Percentiles rank a stretch among this genome's conserved stretches.
Evolutionary conservation across 352 stramenopile genomes (phyloP).

Genomic region (Globisporangium iwayamae): DNA sequence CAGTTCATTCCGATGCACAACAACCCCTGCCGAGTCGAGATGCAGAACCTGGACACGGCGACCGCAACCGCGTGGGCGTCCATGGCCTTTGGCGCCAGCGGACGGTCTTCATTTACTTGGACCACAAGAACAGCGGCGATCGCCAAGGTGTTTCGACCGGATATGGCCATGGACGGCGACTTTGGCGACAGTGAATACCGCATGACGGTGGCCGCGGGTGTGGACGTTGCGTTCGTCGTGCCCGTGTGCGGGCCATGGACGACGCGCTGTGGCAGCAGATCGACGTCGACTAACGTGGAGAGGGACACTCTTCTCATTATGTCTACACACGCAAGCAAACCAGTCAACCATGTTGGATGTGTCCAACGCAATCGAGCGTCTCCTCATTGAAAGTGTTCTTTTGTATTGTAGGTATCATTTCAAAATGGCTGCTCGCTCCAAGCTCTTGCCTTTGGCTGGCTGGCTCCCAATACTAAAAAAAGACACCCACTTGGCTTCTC

Average conservation of each 20-base stretch:
- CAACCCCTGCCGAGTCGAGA: conserved; percentile 26
- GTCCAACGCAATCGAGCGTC: too few relatives aligned
- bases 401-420: too few relatives aligned
- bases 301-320: too few relatives aligned
- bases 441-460: too few relatives aligned
- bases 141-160: conserved; percentile 21
- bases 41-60: conserved; percentile 30
- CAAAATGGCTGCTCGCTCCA: too few relatives aligned
- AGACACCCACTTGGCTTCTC: too few relatives aligned
- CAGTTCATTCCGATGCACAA: conserved; percentile 28
- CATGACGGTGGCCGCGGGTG: conserved; percentile 9
- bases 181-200: conserved; percentile 21
- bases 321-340: too few relatives aligned
- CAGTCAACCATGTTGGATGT: too few relatives aligned
- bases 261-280: conserved; percentile 8
- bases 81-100: conserved; percentile 25
- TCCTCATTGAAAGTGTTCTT: too few relatives aligned
- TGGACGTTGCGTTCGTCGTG: conserved; percentile 19
- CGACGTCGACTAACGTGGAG: background rate
- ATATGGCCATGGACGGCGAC: conserved; percentile 6
- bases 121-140: conserved; percentile 15
- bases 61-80: conserved; percentile 12
- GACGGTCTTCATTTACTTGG: conserved; percentile 23
- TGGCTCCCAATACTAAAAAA: too few relatives aligned
- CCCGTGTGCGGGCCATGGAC: conserved; percentile 15